Evolutionary conservation across 1,139 yeast species (phyloP).

Genomic region (Pichia sp.): DNA sequence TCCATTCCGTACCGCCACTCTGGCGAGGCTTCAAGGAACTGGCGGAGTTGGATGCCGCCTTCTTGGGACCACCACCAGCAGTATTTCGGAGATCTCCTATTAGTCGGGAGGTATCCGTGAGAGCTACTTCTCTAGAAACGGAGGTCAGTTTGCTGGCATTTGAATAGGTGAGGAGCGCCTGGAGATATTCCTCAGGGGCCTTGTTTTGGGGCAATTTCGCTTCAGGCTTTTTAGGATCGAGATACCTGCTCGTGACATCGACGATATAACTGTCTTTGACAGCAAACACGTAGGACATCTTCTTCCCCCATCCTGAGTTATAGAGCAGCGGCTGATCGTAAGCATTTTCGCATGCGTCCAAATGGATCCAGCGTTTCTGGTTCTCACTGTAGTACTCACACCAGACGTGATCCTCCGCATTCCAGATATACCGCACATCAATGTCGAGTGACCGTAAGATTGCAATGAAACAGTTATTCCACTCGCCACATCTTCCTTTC

Average conservation of each 20-base stretch:
- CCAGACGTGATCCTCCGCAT: constrained; percentile 94
- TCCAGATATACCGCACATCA: constrained; percentile 72
- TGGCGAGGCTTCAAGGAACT: constrained; percentile 38
- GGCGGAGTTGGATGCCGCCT: neutral
- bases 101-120: constrained; percentile 21
- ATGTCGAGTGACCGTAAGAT: constrained; percentile 64
- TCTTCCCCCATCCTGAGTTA: constrained; percentile 85
- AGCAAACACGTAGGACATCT: constrained; percentile 83
- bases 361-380: constrained; percentile 73
- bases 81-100: constrained; percentile 17
- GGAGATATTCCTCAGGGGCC: constrained; percentile 41
- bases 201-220: constrained; percentile 49
- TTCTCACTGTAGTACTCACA: constrained; percentile 72
- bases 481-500: constrained; percentile 89
- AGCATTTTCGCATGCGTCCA: constrained; percentile 84
- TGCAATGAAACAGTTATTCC: constrained; percentile 82
- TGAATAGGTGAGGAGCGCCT: constrained; percentile 34
- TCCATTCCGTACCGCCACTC: constrained; percentile 70
- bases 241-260: constrained; percentile 70
- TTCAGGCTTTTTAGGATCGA: constrained; percentile 40
- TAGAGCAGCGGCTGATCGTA: constrained; percentile 78
- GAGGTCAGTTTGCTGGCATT: constrained; percentile 38
- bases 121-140: constrained; percentile 23
- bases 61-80: neutral
- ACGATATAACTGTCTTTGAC: constrained; percentile 54